Conservation (phyloP, 2,329 filamentous ascomycete genomes). For the Aspergillus piperis region DNA sequence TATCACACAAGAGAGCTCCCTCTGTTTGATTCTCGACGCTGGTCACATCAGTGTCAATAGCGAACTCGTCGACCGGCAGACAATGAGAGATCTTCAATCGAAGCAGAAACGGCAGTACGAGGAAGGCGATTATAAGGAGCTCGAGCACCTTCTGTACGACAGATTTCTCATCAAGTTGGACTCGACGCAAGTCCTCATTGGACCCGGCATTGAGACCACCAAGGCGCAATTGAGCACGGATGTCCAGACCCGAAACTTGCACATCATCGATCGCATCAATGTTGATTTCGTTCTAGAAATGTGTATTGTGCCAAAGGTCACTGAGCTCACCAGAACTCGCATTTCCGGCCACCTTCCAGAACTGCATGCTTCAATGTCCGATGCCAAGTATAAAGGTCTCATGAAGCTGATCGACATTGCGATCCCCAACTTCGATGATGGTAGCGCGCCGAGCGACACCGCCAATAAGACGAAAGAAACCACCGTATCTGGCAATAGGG, state of each 20-base stretch:
- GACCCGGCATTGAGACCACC: slow-evolving; percentile 86
- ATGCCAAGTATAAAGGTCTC: slow-evolving; percentile 92
- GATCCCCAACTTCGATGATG: slow-evolving; percentile 74
- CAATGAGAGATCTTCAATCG: slow-evolving; percentile 82
- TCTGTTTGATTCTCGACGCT: slow-evolving; percentile 91
- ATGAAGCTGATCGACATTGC: slow-evolving; percentile 97
- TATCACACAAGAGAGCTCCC: slow-evolving; percentile 75
- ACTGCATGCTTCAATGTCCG: slow-evolving; percentile 86
- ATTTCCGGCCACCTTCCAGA: slow-evolving; percentile 91
- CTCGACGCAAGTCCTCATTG: slow-evolving; percentile 93
- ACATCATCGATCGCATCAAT: slow-evolving; percentile 95
- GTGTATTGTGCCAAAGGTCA: slow-evolving; percentile 94
- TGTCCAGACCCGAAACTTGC: slow-evolving; percentile 70
- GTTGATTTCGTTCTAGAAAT: slow-evolving; percentile 95
- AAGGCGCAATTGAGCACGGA: slow-evolving; percentile 74
- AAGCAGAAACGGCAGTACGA: slow-evolving; percentile 88
- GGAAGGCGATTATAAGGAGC: slow-evolving; percentile 80
- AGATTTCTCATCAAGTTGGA: slow-evolving; percentile 91
- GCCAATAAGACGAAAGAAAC: slow-evolving; percentile 39
- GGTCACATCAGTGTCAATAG: slow-evolving; percentile 95
- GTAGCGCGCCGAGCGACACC: slow-evolving; percentile 36
- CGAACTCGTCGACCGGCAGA: slow-evolving; percentile 88
- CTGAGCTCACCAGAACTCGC: slow-evolving; percentile 87
- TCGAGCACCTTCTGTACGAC: slow-evolving; percentile 97
- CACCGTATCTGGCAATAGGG: slow-evolving; percentile 39